Base-by-base conservation (phyloP, 495 filamentous ascomycete genomes). In the Xanthoparmelia taractica region DNA sequence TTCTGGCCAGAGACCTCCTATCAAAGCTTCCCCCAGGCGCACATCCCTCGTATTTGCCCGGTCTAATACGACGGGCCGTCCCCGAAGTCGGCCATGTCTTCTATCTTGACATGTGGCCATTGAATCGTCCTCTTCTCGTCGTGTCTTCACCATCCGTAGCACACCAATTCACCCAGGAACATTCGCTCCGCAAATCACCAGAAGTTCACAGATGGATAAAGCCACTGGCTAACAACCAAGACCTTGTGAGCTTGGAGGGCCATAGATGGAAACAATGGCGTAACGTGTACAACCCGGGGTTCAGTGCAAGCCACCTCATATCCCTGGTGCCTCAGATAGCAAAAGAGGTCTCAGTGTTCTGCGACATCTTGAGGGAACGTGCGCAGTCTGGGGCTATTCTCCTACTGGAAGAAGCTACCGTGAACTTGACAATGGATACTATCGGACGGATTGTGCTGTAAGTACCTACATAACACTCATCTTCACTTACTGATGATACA, bases 281-380 rank as follows among this genome's bases (percentile, higher is more conserved):
- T 20, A 67, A 67, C 23, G 60, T 75, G 0, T 78, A 73, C 65
- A 71, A 76, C 29, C 76, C 76, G 3, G 76, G 76, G 18, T 77
- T 78, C 41, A 70, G 67, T 23, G 68, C 66, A 20, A 66, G 57
- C 43, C 73, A 78, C 37, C 71, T 78, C 1, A 71, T 75, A 52
- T 65, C 67, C 8, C 41, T 74, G 13, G 65, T 76, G 31, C 74
- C 74, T 31, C 54, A 61, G 17, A 66, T 78, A 8, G 48, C 74
- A 3, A 67, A 76, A 37, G 69, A 78, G 50, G 67, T 70, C 43
- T 60, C 64, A 15, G 65, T 73, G 12, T 76, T 75, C 59, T 61
- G 65, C 34, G 62, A 68, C 8, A 67, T 70, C n/a, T 63, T 78
- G 40, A 60, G 11, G 41, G 52, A 37, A 57, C 63, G 66, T 37